phyloP scores from a whole-genome alignment of 768 basidiomycete species.

The Rhizopogon vulgaris region DNA sequence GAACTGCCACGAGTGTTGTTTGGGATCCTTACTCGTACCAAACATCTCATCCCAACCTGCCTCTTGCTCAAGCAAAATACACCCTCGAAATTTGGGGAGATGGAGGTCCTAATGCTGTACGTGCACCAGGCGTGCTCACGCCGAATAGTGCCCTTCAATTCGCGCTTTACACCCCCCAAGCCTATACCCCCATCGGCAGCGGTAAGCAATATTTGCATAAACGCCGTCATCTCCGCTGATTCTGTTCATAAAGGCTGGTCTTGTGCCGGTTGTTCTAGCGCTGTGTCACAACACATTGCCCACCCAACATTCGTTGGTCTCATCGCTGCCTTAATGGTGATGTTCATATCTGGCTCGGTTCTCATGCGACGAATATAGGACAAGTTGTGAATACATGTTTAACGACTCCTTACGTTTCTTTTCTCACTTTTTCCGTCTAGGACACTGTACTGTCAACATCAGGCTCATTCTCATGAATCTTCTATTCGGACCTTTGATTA shows the following conservation, averaged over 20 bases:
- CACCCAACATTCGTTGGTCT: slow-evolving; percentile 55
- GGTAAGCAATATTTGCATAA: slow-evolving; percentile 25
- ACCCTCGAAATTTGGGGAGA: slow-evolving; percentile 80
- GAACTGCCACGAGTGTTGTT: slow-evolving; percentile 60
- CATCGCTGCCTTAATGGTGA: slow-evolving; percentile 50
- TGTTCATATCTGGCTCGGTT: slow-evolving; percentile 61
- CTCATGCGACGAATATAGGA: slow-evolving; percentile 9
- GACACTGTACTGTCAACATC: background rate
- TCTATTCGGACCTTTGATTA: background rate
- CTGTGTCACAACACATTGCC: slow-evolving; percentile 26
- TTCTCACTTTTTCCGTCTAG: background rate
- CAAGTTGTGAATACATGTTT: background rate
- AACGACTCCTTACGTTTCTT: background rate
- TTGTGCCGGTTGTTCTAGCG: slow-evolving; percentile 44
- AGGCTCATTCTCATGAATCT: background rate
- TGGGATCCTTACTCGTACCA: slow-evolving; percentile 84
- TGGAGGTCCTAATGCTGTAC: slow-evolving; percentile 57
- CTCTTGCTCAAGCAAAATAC: slow-evolving; percentile 72
- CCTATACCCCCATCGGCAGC: slow-evolving; percentile 61
- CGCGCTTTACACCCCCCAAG: slow-evolving; percentile 75
- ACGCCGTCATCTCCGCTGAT: background rate
- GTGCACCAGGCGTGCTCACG: slow-evolving; percentile 57
- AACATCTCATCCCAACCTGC: slow-evolving; percentile 47
- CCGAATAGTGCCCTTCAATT: slow-evolving; percentile 70
- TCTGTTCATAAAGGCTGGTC: slow-evolving; percentile 41